Base-by-base conservation (phyloP, 148 eudicot species). In the Camellia lanceoleosa region DNA sequence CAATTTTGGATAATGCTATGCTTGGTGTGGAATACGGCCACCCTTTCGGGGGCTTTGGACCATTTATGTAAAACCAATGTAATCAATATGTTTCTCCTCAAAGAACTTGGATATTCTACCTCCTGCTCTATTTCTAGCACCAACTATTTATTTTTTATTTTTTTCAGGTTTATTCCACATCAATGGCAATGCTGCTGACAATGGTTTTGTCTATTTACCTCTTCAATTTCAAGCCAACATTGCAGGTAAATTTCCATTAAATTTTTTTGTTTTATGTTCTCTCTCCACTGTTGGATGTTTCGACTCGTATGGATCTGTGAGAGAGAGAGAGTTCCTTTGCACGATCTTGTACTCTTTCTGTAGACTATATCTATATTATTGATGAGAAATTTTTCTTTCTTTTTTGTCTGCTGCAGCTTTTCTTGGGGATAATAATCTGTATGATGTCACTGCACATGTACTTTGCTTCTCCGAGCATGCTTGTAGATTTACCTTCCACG, bases 401-500 rank as follows among this genome's bases (percentile, higher is more conserved):
- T 56, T 18, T 66, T 72, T 46, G 76, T 14, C 13, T 73, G 20
- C 49, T 81, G 91, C 95, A 94, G 98, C 98, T 94, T 82, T 91
- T 94, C 88, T 79, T 95, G 87, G 97, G 97, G 18, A 95, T 95
- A 59, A 83, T 95, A 11, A 84, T 95, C 80, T 92, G 98, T 88
- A 95, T 95, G 92, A 95, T 95, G 98, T 95, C 98, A 11, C 80
- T 95, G 41, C 97, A 95, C 74, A 88, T 95, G 95, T 95, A 93
- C 78, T 95, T 95, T 71, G 92, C 98, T 18, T 94, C 98, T 80
- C 86, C 97, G 65, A 91, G 71, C 83, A 78, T 85, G 90, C 97
- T 95, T 73, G 75, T 92, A 60, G 95, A 92, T 79, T 77, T 90
- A 65, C 92, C 98, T 64, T 68, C 79, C 19, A 38, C 81, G 2